Conservation (phyloP, 495 filamentous ascomycete species). For the Neurospora cerealis region DNA sequence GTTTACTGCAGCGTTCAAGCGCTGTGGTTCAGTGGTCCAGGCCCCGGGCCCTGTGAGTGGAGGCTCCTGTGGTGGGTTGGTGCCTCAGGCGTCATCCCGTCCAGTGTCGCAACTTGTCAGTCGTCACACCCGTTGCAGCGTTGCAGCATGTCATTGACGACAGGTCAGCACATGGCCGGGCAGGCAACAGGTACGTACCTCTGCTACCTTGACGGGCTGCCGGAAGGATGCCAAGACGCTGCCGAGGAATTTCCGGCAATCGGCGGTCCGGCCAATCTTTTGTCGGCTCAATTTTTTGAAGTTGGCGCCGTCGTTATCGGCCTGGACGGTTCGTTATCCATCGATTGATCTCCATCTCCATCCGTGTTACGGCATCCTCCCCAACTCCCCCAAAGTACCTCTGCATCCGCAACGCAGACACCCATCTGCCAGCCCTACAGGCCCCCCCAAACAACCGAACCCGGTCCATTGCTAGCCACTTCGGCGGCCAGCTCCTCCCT, state of each 20-base stretch:
- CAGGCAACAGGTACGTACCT: not conserved
- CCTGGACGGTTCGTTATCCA: not conserved
- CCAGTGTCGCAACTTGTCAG: not conserved
- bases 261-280: slow-evolving; percentile 10
- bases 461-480: not conserved
- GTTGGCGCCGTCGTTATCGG: not conserved
- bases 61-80: not conserved
- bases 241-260: slow-evolving; percentile 17
- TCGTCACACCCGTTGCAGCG: not conserved
- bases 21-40: not conserved
- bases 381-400: not conserved
- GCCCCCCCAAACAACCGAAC: not conserved
- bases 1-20: not conserved
- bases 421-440: not conserved
- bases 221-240: not conserved
- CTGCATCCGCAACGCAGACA: not conserved
- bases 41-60: not conserved
- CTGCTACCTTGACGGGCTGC: not conserved
- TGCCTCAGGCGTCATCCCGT: not conserved
- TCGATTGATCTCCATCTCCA: not conserved
- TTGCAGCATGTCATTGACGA: not conserved
- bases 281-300: slow-evolving; percentile 16
- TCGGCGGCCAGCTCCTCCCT: not conserved
- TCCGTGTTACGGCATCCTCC: not conserved
- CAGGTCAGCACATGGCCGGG: not conserved